These are phyloP conservation scores for Penicillium salamii DNA, from an alignment of 495 filamentous ascomycete genomes.

Conservation along the genomic window DNA sequence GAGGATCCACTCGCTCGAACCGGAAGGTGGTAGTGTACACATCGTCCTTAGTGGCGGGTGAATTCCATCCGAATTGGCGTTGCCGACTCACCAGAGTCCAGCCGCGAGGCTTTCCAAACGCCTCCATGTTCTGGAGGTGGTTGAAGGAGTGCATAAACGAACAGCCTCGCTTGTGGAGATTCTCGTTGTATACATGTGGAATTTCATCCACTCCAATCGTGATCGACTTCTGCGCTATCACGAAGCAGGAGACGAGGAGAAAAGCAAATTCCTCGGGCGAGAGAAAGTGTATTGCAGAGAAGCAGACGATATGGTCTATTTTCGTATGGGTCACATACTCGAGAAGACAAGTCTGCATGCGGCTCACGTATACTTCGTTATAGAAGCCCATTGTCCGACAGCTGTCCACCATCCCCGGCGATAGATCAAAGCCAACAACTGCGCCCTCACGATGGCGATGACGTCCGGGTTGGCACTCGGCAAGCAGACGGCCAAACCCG, in stretches of 20 bases:
- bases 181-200: too few relatives aligned
- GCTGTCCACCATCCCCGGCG: not conserved
- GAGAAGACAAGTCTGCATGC: constrained; percentile 6
- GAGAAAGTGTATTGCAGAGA: constrained; percentile 5
- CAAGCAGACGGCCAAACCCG: not conserved
- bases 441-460: too few relatives aligned
- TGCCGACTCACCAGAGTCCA: too few relatives aligned
- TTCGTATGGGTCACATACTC: too few relatives aligned
- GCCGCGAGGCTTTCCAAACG: too few relatives aligned
- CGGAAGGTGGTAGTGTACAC: too few relatives aligned
- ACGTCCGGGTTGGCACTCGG: not conserved
- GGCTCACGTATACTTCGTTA: not conserved
- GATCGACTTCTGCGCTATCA: constrained; percentile 2
- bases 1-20: too few relatives aligned
- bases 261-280: constrained; percentile 8
- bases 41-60: too few relatives aligned
- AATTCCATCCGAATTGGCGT: too few relatives aligned
- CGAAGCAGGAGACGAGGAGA: constrained; percentile 10
- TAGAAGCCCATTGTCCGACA: not conserved
- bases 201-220: not conserved
- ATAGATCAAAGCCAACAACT: constrained; percentile 8
- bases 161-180: too few relatives aligned
- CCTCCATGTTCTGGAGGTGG: too few relatives aligned
- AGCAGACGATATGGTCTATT: constrained; percentile 15
- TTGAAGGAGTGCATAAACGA: too few relatives aligned